These are phyloP conservation scores for Lepidium aucheri DNA, from an alignment of 345 rosid species.

Conservation along the genomic window DNA sequence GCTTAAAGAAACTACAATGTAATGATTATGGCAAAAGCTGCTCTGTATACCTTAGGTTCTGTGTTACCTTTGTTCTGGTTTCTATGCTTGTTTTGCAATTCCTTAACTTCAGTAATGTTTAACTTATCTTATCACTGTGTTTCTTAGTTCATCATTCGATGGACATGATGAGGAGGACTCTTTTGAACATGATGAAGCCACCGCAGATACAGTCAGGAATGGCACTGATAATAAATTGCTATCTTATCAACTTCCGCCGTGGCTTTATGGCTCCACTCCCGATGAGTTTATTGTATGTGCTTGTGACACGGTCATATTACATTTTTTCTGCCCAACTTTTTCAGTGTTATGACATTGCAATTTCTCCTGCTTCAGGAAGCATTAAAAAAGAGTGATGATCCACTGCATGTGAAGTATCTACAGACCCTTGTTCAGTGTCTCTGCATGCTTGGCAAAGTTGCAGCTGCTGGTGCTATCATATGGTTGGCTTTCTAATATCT, in stretches of 20 bases:
- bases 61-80: neutral
- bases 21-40: conserved; percentile 14
- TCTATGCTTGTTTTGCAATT: neutral
- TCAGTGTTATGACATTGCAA: neutral
- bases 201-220: conserved; percentile 41
- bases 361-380: conserved; percentile 55
- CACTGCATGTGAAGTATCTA: conserved; percentile 85
- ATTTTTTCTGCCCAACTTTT: conserved; percentile 10
- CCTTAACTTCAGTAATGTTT: conserved; percentile 1
- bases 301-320: neutral
- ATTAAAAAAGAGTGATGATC: conserved; percentile 78
- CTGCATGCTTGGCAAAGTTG: conserved; percentile 88
- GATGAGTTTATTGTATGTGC: conserved; percentile 84
- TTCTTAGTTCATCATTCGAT: conserved; percentile 72
- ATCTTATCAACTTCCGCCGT: conserved; percentile 56
- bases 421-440: conserved; percentile 98
- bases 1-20: neutral
- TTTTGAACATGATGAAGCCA: conserved; percentile 53
- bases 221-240: conserved; percentile 51
- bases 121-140: neutral
- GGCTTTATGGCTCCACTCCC: conserved; percentile 85
- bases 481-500: conserved; percentile 50
- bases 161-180: conserved; percentile 75
- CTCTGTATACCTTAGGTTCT: neutral
- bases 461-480: conserved; percentile 96